These are phyloP conservation scores for Nigrograna mackinnonii DNA, from an alignment of 2,329 filamentous ascomycete species.

Conservation along the genomic window DNA sequence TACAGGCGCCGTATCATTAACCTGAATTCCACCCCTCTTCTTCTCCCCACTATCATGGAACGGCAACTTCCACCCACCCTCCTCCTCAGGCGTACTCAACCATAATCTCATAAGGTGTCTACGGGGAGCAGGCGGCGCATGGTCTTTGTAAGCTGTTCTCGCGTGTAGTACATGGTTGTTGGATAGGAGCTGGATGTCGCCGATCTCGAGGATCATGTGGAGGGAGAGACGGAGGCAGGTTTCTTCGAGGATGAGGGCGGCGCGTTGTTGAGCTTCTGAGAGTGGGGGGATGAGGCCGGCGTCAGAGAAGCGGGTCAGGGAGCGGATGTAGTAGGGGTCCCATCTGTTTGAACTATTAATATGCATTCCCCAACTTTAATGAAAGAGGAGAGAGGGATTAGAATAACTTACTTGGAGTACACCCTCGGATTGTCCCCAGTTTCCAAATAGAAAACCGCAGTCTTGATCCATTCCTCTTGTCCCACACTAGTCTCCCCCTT, in stretches of 20 bases:
- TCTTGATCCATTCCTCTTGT: slow-evolving; percentile 74
- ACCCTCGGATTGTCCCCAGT: slow-evolving; percentile 66
- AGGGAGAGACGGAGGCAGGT: slow-evolving; percentile 74
- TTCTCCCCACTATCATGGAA: slow-evolving; percentile 81
- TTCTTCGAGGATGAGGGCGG: slow-evolving; percentile 71
- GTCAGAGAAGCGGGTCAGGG: slow-evolving; percentile 74
- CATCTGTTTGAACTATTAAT: slow-evolving; percentile 50
- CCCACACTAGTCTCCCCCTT: slow-evolving; percentile 80
- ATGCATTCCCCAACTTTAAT: not conserved
- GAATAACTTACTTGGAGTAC: slow-evolving; percentile 67
- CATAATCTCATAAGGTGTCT: slow-evolving; percentile 83
- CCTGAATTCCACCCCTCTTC: slow-evolving; percentile 88
- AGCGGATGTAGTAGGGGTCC: slow-evolving; percentile 87
- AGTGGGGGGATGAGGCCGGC: slow-evolving; percentile 73
- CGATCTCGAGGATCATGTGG: slow-evolving; percentile 85
- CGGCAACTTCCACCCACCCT: slow-evolving; percentile 84
- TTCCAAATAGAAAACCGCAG: slow-evolving; percentile 78
- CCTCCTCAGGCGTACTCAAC: slow-evolving; percentile 78
- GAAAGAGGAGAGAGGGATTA: slow-evolving; percentile 2
- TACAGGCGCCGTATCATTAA: slow-evolving; percentile 76
- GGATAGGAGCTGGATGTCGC: slow-evolving; percentile 84
- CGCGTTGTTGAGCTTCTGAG: slow-evolving; percentile 69
- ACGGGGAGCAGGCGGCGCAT: slow-evolving; percentile 68
- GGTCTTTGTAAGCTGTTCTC: slow-evolving; percentile 77
- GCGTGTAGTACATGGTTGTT: slow-evolving; percentile 83